Conservation (phyloP, 2,329 filamentous ascomycete genomes). For the Sporothrix pseudoabietina region DNA sequence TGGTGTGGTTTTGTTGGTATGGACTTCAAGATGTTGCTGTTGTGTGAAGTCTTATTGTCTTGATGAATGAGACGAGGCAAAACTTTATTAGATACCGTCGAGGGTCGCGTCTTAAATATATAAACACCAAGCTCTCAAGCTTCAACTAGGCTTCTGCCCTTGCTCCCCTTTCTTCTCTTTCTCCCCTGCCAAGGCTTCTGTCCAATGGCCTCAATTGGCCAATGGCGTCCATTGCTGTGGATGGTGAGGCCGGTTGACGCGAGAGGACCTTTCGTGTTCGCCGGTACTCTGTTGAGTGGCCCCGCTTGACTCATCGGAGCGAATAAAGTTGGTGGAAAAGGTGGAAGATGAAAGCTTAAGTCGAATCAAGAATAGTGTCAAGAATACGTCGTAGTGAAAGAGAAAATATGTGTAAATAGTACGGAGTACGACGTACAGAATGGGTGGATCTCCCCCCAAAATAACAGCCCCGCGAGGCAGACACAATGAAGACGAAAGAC, state of each 20-base stretch:
- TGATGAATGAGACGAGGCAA: not conserved
- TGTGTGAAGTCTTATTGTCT: not conserved
- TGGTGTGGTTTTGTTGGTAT: not conserved
- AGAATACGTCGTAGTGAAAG: no score
- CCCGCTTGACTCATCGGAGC: constrained; percentile 1
- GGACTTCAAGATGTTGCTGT: not conserved
- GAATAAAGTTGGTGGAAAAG: not conserved
- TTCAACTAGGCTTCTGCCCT: not conserved
- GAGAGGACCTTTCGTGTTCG: not conserved
- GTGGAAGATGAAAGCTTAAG: not conserved
- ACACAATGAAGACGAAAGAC: not conserved
- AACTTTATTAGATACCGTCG: not conserved
- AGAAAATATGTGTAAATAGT: no score
- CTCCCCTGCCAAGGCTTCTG: not conserved
- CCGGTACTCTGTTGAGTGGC: not conserved
- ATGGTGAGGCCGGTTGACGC: not conserved
- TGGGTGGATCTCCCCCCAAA: no score
- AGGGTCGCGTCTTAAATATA: not conserved
- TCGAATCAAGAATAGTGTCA: not conserved
- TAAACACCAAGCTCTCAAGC: not conserved
- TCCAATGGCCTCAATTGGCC: not conserved
- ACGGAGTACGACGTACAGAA: no score
- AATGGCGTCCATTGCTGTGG: not conserved
- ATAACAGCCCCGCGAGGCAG: not conserved
- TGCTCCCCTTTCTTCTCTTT: not conserved